phyloP scores from a whole-genome alignment of 495 filamentous ascomycete species.

The Aspergillus steynii region DNA sequence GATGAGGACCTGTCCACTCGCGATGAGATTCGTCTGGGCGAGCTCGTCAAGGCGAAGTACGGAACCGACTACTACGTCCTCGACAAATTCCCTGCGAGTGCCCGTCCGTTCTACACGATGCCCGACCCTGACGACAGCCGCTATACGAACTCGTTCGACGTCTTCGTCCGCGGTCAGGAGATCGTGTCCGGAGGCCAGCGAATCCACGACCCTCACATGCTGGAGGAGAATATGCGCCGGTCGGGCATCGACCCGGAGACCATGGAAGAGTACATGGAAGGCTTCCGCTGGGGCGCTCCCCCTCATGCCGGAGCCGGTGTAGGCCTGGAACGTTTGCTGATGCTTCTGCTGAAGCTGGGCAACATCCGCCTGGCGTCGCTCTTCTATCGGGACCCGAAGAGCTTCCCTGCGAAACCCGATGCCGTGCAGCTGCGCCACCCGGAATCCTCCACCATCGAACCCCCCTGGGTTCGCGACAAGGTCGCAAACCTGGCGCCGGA shows the following conservation, averaged over 20 bases:
- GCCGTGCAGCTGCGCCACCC: slow-evolving; percentile 66
- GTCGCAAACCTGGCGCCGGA: slow-evolving; percentile 37
- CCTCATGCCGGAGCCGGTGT: slow-evolving; percentile 91
- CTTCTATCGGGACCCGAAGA: slow-evolving; percentile 83
- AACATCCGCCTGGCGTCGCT: slow-evolving; percentile 87
- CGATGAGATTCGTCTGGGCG: slow-evolving; percentile 83
- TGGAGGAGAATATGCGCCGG: slow-evolving; percentile 75
- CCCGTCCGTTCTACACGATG: slow-evolving; percentile 93
- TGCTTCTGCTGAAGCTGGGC: slow-evolving; percentile 79
- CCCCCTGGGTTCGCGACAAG: slow-evolving; percentile 54
- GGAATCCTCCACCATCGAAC: slow-evolving; percentile 72
- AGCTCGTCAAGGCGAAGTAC: slow-evolving; percentile 81
- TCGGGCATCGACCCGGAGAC: slow-evolving; percentile 70
- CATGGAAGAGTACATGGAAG: slow-evolving; percentile 87
- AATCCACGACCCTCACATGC: slow-evolving; percentile 75
- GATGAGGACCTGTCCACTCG: slow-evolving; percentile 80
- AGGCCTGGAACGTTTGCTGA: slow-evolving; percentile 82
- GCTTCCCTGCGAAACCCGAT: slow-evolving; percentile 59
- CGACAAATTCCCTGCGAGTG: slow-evolving; percentile 86
- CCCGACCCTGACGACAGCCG: slow-evolving; percentile 71
- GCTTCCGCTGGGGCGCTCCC: slow-evolving; percentile 84
- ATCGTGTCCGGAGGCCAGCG: slow-evolving; percentile 90
- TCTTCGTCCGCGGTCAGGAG: slow-evolving; percentile 92
- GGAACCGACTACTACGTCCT: slow-evolving; percentile 91
- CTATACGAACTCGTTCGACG: slow-evolving; percentile 90